Conservation (phyloP, 2,329 filamentous ascomycete species). For the Pseudogymnoascus sp. region DNA sequence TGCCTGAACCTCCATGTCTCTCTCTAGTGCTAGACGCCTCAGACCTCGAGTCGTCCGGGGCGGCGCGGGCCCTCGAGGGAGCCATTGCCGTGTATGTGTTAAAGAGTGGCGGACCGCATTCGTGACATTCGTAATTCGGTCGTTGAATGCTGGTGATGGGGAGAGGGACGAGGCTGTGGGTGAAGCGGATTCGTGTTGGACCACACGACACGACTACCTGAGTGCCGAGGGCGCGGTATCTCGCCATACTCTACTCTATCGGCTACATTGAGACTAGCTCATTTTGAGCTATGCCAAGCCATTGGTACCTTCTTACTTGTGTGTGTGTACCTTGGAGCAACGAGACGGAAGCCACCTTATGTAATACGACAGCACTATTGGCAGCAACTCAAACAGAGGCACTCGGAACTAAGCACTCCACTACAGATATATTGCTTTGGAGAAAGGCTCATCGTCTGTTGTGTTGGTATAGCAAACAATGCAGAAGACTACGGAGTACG, state of each 20-base stretch:
- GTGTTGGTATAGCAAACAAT: neutral
- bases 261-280: neutral
- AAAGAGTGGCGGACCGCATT: slow-evolving; percentile 3
- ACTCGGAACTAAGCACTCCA: neutral
- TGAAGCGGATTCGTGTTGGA: slow-evolving; percentile 1
- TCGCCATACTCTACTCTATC: neutral
- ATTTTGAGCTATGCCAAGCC: neutral
- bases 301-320: neutral
- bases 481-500: neutral
- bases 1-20: slow-evolving; percentile 18
- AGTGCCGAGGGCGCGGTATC: neutral
- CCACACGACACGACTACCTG: neutral
- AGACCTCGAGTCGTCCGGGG: slow-evolving; percentile 30
- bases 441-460: neutral
- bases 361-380: neutral
- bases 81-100: slow-evolving; percentile 22
- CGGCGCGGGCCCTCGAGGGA: slow-evolving; percentile 25
- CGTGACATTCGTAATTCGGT: neutral
- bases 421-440: neutral
- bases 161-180: neutral
- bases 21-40: slow-evolving; percentile 33
- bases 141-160: neutral
- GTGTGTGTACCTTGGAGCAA: neutral
- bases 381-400: too few relatives aligned
- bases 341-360: neutral